Conservation (phyloP, 1,284 basidiomycete species). For the Mycena sp. region DNA sequence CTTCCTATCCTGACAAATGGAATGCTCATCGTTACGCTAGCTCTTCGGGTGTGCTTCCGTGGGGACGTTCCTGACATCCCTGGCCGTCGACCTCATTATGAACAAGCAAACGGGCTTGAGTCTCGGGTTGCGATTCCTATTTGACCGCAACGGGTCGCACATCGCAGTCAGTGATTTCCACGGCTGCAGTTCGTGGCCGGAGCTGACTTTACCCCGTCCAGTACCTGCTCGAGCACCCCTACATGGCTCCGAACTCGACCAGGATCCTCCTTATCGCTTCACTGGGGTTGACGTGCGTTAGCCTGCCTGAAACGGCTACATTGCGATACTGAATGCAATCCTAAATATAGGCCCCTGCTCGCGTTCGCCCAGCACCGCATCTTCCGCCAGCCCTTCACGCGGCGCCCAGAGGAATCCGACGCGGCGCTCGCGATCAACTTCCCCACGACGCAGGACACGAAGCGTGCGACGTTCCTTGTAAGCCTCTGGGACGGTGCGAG, state of each 20-base stretch:
- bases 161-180: constrained; percentile 52
- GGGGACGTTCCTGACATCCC: constrained; percentile 65
- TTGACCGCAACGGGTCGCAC: constrained; percentile 69
- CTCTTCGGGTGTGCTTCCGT: constrained; percentile 61
- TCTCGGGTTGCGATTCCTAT: constrained; percentile 66
- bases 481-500: constrained; percentile 29
- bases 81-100: constrained; percentile 65
- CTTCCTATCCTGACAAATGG: neutral
- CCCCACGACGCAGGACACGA: constrained; percentile 21
- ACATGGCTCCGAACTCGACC: constrained; percentile 55
- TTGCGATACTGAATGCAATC: neutral
- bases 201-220: constrained; percentile 33
- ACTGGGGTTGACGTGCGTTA: constrained; percentile 52
- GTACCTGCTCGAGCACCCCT: constrained; percentile 57
- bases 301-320: neutral
- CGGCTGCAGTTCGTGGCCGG: neutral
- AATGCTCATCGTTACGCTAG: constrained; percentile 35
- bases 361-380: constrained; percentile 51
- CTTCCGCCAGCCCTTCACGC: constrained; percentile 49
- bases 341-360: constrained; percentile 45
- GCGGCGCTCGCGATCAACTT: constrained; percentile 32
- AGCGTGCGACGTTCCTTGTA: constrained; percentile 24
- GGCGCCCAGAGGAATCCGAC: constrained; percentile 33
- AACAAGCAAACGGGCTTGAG: constrained; percentile 70
- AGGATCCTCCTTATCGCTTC: constrained; percentile 58